Conservation (phyloP, 2,329 filamentous ascomycete species). For the Paecilomyces formosus region DNA sequence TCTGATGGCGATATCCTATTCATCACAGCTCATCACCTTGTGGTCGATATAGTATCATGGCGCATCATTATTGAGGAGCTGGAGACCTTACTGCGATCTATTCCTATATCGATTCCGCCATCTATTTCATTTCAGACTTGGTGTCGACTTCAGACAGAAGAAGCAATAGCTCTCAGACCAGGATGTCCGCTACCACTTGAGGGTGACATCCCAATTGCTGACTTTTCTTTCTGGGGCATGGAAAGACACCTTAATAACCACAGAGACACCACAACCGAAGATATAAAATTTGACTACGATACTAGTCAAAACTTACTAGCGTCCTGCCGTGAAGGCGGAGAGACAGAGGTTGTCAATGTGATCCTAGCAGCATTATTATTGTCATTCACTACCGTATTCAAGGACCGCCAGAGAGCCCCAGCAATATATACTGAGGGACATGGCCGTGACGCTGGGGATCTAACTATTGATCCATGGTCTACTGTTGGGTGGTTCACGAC, state of each 20-base stretch:
- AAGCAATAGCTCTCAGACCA: conserved; percentile 1
- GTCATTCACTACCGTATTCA: conserved; percentile 12
- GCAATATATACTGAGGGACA: conserved; percentile 15
- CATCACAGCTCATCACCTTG: conserved; percentile 13
- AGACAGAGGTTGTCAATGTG: conserved; percentile 14
- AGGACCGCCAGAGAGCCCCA: conserved; percentile 7
- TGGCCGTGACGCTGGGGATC: conserved; percentile 13
- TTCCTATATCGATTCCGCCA: background rate
- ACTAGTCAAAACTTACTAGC: conserved; percentile 7
- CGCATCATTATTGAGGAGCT: conserved; percentile 15
- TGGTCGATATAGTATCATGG: conserved; percentile 17
- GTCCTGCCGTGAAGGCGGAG: conserved; percentile 3
- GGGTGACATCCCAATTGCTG: conserved; percentile 27
- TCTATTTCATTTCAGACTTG: conserved; percentile 7
- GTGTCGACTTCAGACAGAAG: conserved; percentile 7
- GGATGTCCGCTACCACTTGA: background rate
- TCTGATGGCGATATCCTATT: conserved; percentile 4
- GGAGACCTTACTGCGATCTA: conserved; percentile 7
- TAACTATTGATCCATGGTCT: conserved; percentile 10
- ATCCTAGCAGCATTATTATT: conserved; percentile 11
- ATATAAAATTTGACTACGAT: conserved; percentile 5
- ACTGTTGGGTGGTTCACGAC: conserved; percentile 20
- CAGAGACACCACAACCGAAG: conserved; percentile 1
- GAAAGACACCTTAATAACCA: conserved; percentile 1
- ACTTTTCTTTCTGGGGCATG: conserved; percentile 46